A percentile compares a stretch with the other conserved stretches of the same genome.
Conservation (phyloP, 257 asterid genomes). For the Verbascum thapsus region DNA sequence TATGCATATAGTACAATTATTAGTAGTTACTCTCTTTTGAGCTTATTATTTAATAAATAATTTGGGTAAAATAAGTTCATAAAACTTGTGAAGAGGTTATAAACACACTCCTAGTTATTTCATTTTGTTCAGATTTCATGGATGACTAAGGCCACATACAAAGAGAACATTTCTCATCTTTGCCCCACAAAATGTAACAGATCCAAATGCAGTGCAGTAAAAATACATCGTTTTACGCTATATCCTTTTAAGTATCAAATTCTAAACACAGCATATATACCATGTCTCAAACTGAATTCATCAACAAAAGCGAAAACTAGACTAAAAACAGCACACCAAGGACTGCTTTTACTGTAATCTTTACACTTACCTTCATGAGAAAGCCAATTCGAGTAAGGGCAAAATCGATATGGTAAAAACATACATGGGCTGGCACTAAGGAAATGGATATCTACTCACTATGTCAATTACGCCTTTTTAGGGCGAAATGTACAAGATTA, state of each 20-base stretch:
- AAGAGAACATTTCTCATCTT: no score
- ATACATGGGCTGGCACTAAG: conserved; percentile 7
- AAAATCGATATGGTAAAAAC: conserved; percentile 13
- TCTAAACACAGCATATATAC: conserved; percentile 13
- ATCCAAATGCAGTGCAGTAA: no score
- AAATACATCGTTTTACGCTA: no score
- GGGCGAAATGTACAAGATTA: conserved; percentile 37
- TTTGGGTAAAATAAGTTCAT: no score
- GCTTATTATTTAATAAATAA: no score
- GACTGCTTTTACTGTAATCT: conserved; percentile 20
- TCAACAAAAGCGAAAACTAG: conserved; percentile 3
- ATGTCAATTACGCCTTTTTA: conserved; percentile 20
- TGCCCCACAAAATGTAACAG: no score
- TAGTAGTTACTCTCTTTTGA: no score
- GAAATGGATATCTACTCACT: conserved; percentile 19
- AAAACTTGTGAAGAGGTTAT: no score
- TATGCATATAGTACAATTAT: no score
- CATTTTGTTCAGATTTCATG: no score
- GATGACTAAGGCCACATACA: no score
- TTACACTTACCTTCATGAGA: conserved; percentile 28
- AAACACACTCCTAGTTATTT: no score
- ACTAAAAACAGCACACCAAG: conserved; percentile 16
- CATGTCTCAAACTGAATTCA: conserved; percentile 18
- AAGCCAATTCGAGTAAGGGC: conserved; percentile 9
- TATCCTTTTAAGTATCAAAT: not conserved